A percentile compares a stretch with the other conserved stretches of the same genome.
These are phyloP conservation scores for Lepidium aucheri DNA, from an alignment of 345 rosid species.

Conservation along the genomic window DNA sequence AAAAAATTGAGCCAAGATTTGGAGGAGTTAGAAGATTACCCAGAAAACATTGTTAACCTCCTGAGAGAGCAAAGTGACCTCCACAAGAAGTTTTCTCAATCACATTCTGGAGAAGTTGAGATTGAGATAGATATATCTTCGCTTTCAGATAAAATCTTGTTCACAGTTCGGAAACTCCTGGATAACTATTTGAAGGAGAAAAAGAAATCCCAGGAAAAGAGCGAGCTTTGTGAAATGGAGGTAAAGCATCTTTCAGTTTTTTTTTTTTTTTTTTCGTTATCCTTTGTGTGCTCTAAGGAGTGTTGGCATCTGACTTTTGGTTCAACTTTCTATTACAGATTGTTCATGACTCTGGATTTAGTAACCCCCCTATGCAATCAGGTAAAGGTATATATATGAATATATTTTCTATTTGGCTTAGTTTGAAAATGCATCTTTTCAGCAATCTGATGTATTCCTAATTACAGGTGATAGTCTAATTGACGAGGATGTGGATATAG, in stretches of 20 bases:
- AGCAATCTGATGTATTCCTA: conserved; percentile 13
- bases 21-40: conserved; percentile 51
- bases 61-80: conserved; percentile 52
- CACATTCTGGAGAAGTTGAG: conserved; percentile 58
- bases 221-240: conserved; percentile 74
- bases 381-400: conserved; percentile 52
- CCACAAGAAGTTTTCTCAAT: conserved; percentile 36
- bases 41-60: conserved; percentile 62
- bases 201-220: conserved; percentile 39
- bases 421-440: not conserved
- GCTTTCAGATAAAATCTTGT: conserved; percentile 58
- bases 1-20: conserved; percentile 44
- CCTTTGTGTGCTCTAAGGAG: not conserved
- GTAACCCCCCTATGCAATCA: conserved; percentile 54
- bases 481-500: conserved; percentile 75
- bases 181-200: conserved; percentile 59
- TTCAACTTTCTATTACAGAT: conserved; percentile 38
- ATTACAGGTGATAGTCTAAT: conserved; percentile 48
- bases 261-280: conserved; percentile 3
- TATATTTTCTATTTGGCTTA: not conserved
- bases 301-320: conserved; percentile 14
- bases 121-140: conserved; percentile 82
- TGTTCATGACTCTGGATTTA: conserved; percentile 52
- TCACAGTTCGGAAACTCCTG: conserved; percentile 54
- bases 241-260: conserved; percentile 29